Evolutionary conservation across 139 green algal species (phyloP).

Genomic region (Tetradesmus lagerheimii): DNA sequence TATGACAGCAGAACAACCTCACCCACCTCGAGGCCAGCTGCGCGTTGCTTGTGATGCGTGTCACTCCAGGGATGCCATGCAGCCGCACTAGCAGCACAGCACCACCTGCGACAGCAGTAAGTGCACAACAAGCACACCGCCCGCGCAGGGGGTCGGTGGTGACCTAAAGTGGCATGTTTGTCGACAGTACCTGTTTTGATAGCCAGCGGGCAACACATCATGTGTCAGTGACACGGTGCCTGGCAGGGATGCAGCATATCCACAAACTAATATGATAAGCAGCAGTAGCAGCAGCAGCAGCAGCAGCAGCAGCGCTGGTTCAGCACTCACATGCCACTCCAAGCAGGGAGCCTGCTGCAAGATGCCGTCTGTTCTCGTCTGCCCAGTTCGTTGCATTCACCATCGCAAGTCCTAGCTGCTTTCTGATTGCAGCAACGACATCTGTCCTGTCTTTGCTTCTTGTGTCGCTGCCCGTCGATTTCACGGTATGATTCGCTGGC

Average conservation of each 20-base stretch:
- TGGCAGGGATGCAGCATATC: no score
- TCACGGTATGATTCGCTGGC: no score
- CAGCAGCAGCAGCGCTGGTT: not conserved
- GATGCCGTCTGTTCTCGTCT: slow-evolving; percentile 13
- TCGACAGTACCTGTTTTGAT: no score
- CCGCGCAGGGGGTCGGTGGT: no score
- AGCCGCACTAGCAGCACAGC: slow-evolving; percentile 1
- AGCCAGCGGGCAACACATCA: no score
- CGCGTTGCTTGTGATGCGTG: slow-evolving; percentile 14
- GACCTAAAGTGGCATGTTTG: no score
- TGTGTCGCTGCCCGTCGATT: not conserved
- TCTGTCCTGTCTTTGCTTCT: not conserved
- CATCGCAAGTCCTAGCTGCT: slow-evolving; percentile 10
- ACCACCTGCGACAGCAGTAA: not conserved
- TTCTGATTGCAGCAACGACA: not conserved
- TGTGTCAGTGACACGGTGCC: no score
- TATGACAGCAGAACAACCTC: no score
- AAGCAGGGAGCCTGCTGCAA: not conserved
- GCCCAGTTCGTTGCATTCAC: not conserved
- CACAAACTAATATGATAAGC: not conserved
- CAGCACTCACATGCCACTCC: slow-evolving; percentile 2
- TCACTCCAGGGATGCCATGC: slow-evolving; percentile 27
- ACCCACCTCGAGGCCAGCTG: slow-evolving; percentile 12
- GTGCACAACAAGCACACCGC: no score
- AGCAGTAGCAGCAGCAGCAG: not conserved